Evolutionary conservation across 2,329 filamentous ascomycete genomes (phyloP).

Genomic region (Pyrenophora graminea): DNA sequence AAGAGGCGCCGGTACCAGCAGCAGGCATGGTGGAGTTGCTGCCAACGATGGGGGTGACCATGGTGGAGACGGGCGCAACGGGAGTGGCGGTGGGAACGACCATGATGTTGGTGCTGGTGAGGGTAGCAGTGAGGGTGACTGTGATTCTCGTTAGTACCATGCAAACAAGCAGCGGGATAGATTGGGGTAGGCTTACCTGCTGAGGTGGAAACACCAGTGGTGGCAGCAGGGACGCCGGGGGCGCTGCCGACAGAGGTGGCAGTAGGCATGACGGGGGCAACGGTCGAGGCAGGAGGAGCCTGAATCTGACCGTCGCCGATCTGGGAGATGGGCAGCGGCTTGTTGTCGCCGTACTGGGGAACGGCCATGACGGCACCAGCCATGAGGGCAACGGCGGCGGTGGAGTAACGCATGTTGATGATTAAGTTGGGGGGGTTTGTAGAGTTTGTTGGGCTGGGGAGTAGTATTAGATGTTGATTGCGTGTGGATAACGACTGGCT

Average conservation of each 20-base stretch:
- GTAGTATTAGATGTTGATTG: conserved; percentile 2
- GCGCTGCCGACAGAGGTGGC: conserved; percentile 4
- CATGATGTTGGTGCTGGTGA: not conserved
- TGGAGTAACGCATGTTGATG: conserved; percentile 41
- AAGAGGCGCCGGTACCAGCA: conserved; percentile 7
- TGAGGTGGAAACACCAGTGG: no score
- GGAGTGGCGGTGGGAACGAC: conserved; percentile 14
- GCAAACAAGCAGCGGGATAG: not conserved
- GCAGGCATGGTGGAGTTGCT: conserved; percentile 14
- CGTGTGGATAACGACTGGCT: conserved; percentile 17
- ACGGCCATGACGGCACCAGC: conserved; percentile 36
- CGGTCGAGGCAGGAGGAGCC: conserved; percentile 32
- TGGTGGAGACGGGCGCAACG: conserved; percentile 9
- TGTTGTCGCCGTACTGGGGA: conserved; percentile 29
- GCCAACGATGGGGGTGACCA: conserved; percentile 14
- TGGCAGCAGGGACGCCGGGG: not conserved
- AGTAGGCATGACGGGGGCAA: conserved; percentile 8
- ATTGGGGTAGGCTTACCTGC: not conserved
- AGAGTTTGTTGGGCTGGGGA: no score
- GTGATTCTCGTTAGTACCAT: not conserved
- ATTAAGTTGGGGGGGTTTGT: conserved; percentile 7
- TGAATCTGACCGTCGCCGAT: conserved; percentile 47
- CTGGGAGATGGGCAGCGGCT: conserved; percentile 38
- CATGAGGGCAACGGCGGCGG: conserved; percentile 32
- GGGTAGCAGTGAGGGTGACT: not conserved